Percentiles rank a stretch among this genome's conserved stretches.
phyloP scores from a whole-genome alignment of 2,329 filamentous ascomycete species.

The Aureobasidium vineae region DNA sequence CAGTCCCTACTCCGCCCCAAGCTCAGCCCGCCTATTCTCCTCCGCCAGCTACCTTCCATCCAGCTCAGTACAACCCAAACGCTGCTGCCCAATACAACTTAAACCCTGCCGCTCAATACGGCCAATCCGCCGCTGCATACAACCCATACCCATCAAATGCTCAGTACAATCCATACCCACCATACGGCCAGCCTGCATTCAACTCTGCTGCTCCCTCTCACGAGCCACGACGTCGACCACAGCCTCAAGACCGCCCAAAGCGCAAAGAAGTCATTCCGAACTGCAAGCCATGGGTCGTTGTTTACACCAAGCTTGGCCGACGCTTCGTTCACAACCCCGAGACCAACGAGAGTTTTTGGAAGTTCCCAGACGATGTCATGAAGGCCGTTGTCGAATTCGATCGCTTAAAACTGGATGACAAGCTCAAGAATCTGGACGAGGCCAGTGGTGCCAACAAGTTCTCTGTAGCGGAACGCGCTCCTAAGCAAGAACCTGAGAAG shows the following conservation, averaged over 20 bases:
- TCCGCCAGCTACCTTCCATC: neutral
- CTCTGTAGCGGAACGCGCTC: slow-evolving; percentile 28
- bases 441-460: slow-evolving; percentile 33
- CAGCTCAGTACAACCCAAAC: neutral
- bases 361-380: slow-evolving; percentile 84
- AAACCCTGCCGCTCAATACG: neutral
- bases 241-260: slow-evolving; percentile 76
- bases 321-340: slow-evolving; percentile 86
- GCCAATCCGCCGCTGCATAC: slow-evolving; percentile 5
- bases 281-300: slow-evolving; percentile 82
- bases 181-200: neutral
- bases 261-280: slow-evolving; percentile 75
- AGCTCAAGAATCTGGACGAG: slow-evolving; percentile 42
- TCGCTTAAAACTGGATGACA: slow-evolving; percentile 67
- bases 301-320: slow-evolving; percentile 87
- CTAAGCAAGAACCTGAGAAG: slow-evolving; percentile 35
- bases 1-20: slow-evolving; percentile 28
- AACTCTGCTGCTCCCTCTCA: slow-evolving; percentile 2
- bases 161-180: neutral
- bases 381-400: slow-evolving; percentile 69
- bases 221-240: slow-evolving; percentile 61
- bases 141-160: neutral
- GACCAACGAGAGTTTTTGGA: slow-evolving; percentile 92
- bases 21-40: slow-evolving; percentile 14
- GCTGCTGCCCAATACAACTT: neutral